These are phyloP conservation scores for Camelina sativa DNA, from an alignment of 345 rosid genomes.

Conservation along the genomic window DNA sequence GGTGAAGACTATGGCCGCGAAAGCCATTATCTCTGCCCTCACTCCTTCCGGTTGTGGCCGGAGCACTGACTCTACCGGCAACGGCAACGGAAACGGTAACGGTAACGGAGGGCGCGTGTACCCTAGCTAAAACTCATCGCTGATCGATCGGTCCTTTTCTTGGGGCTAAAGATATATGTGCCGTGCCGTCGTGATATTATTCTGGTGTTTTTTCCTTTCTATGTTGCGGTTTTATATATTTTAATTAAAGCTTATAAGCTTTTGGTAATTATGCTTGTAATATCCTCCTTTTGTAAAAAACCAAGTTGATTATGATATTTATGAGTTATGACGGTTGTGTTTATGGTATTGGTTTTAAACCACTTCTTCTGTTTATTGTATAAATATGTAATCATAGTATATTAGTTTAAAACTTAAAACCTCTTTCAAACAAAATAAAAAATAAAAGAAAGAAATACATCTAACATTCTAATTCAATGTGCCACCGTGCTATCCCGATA, in stretches of 20 bases:
- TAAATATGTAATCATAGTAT: neutral
- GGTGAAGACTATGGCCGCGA: conserved; percentile 36
- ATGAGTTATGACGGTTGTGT: neutral
- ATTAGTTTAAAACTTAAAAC: neutral
- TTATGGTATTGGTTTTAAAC: conserved; percentile 3
- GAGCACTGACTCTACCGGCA: conserved; percentile 15
- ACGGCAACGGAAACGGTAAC: neutral
- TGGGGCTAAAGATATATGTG: neutral
- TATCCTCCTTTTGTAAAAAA: conserved; percentile 1
- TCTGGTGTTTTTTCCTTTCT: neutral
- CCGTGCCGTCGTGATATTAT: neutral
- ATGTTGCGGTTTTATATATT: neutral
- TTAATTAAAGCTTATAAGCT: neutral
- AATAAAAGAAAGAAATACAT: too few relatives aligned
- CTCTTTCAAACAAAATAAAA: too few relatives aligned
- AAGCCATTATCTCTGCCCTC: conserved; percentile 34
- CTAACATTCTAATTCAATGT: neutral
- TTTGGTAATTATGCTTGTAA: neutral
- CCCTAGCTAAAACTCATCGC: conserved; percentile 16
- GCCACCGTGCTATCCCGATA: neutral
- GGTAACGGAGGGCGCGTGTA: conserved; percentile 19
- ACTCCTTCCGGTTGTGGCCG: conserved; percentile 21
- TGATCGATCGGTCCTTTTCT: conserved; percentile 27
- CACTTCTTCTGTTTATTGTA: neutral
- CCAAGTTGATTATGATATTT: neutral